Evolutionary conservation across 2,329 filamentous ascomycete species (phyloP).

Genomic region (Claviceps citrina): DNA sequence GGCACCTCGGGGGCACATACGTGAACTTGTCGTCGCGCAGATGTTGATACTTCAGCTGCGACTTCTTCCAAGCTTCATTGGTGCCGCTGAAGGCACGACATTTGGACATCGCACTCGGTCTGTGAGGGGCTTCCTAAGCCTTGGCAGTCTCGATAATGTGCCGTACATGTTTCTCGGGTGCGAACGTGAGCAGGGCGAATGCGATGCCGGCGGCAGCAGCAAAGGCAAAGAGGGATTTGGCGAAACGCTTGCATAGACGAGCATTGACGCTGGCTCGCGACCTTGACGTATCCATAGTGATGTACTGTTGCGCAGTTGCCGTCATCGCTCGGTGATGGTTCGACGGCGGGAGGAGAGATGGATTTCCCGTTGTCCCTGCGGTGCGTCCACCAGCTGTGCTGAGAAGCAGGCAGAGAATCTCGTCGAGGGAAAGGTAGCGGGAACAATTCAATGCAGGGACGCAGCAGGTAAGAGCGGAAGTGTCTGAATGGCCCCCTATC

Average conservation of each 20-base stretch:
- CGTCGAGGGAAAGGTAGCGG: too few species aligned
- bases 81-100: constrained; percentile 1
- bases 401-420: too few species aligned
- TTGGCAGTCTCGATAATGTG: background rate
- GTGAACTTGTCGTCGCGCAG: constrained; percentile 18
- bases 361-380: too few species aligned
- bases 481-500: too few species aligned
- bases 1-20: constrained; percentile 9
- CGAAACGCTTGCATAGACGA: constrained; percentile 3
- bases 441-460: too few species aligned
- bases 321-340: background rate
- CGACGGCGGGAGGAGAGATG: background rate
- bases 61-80: constrained; percentile 10
- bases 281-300: constrained; percentile 2
- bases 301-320: background rate
- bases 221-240: constrained; percentile 2
- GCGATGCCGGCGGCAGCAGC: background rate
- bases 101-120: background rate
- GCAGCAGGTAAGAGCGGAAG: too few species aligned
- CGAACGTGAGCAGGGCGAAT: background rate
- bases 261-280: background rate
- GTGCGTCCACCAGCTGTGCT: too few species aligned
- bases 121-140: background rate
- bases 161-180: constrained; percentile 3
- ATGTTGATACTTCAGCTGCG: constrained; percentile 12